Evolutionary conservation across 805 yeast genomes (phyloP).

Genomic region (Blastobotrys parvus): DNA sequence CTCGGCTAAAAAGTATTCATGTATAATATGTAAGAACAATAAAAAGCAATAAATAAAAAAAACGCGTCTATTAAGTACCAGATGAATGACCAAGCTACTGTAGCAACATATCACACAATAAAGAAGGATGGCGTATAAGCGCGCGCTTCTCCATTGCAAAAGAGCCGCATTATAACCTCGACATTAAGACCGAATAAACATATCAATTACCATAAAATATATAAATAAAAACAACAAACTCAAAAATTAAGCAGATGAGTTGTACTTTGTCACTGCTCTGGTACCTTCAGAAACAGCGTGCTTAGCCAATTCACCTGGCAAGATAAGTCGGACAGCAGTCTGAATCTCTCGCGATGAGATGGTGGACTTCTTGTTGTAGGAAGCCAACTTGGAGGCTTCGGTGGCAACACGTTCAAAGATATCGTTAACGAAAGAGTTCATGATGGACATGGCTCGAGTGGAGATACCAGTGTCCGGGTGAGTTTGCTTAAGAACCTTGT

Average conservation of each 20-base stretch:
- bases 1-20: slow-evolving; percentile 5
- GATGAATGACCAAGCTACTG: no score
- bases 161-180: no score
- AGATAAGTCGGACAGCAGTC: slow-evolving; percentile 95
- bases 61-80: no score
- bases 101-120: no score
- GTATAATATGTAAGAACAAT: no score
- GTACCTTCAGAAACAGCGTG: slow-evolving; percentile 99
- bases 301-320: slow-evolving; percentile 98
- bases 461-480: slow-evolving; percentile 99
- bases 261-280: slow-evolving; percentile 95
- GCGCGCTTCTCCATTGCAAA: no score
- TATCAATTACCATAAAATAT: slow-evolving; percentile 2
- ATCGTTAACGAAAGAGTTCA: slow-evolving; percentile 98
- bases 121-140: no score
- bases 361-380: slow-evolving; percentile 97
- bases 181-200: no score
- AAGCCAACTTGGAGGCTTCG: slow-evolving; percentile 97
- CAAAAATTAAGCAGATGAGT: slow-evolving; percentile 31
- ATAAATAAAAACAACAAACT: slow-evolving; percentile 1
- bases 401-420: slow-evolving; percentile 96
- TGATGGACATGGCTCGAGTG: slow-evolving; percentile 96
- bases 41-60: no score
- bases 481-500: slow-evolving; percentile 97
- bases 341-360: slow-evolving; percentile 98